These are phyloP conservation scores for Colletotrichum sp. DNA, from an alignment of 2,329 filamentous ascomycete species.

Conservation along the genomic window DNA sequence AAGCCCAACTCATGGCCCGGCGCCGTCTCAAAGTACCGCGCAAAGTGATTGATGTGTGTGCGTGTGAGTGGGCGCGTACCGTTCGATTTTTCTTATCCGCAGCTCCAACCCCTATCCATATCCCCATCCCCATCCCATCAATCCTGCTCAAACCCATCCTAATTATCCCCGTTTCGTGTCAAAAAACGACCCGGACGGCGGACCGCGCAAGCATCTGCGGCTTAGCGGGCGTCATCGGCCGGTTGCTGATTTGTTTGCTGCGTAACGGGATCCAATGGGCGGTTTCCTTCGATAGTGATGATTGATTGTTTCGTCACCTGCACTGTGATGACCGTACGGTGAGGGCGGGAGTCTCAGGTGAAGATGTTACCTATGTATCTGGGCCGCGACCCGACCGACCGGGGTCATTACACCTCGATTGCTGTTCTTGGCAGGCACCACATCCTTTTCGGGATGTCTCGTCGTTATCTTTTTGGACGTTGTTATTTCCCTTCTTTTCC, in stretches of 20 bases:
- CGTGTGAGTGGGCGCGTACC: background rate
- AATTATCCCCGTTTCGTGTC: background rate
- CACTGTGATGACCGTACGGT: background rate
- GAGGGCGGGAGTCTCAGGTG: slow-evolving; percentile 4
- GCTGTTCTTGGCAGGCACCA: background rate
- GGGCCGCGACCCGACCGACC: background rate
- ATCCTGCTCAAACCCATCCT: background rate
- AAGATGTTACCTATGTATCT: background rate
- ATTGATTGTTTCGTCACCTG: background rate
- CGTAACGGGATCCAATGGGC: background rate
- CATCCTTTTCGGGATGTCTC: background rate
- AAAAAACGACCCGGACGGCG: background rate
- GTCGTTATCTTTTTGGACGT: background rate
- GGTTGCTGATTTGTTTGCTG: background rate
- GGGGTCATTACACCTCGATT: background rate
- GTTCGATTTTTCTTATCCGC: background rate
- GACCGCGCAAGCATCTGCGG: slow-evolving; percentile 4
- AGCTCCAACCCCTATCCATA: background rate
- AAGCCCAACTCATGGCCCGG: background rate
- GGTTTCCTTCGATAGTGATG: background rate
- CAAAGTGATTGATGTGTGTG: background rate
- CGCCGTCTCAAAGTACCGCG: background rate
- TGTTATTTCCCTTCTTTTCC: background rate
- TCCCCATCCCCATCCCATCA: background rate
- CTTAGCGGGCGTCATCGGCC: background rate